Percentiles rank a stretch among this genome's conserved stretches.
These are phyloP conservation scores for Favolaschia claudopus DNA, from an alignment of 768 basidiomycete species.

Conservation along the genomic window DNA sequence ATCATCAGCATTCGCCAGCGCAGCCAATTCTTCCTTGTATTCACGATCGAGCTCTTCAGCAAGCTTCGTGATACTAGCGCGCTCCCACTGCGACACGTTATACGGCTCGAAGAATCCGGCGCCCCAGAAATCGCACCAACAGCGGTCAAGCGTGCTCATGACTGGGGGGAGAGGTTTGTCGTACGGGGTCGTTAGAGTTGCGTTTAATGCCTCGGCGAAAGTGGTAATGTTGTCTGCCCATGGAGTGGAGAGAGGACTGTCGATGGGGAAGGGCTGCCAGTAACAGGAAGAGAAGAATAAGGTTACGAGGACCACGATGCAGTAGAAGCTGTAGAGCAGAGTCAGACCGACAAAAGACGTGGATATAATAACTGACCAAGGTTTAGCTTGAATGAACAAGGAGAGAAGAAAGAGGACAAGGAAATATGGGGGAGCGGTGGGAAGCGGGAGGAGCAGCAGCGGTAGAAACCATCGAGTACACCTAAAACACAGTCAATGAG, in stretches of 20 bases:
- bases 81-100: constrained; percentile 80
- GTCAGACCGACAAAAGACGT: not conserved
- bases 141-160: constrained; percentile 77
- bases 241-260: constrained; percentile 66
- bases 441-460: constrained; percentile 76
- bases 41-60: constrained; percentile 49
- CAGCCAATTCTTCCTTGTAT: constrained; percentile 31
- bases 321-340: constrained; percentile 71
- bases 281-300: constrained; percentile 89
- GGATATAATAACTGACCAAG: constrained; percentile 64
- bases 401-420: constrained; percentile 80
- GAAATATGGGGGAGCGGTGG: constrained; percentile 83
- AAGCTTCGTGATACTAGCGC: constrained; percentile 61
- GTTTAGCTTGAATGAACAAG: constrained; percentile 80
- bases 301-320: constrained; percentile 82
- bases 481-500: constrained; percentile 48
- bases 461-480: constrained; percentile 90
- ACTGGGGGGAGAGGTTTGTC: constrained; percentile 56
- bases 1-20: constrained; percentile 11
- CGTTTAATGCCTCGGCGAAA: constrained; percentile 69
- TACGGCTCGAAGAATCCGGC: constrained; percentile 78
- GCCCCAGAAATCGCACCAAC: constrained; percentile 83
- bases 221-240: constrained; percentile 79
- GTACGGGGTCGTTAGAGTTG: constrained; percentile 51
- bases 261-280: constrained; percentile 82